Evolutionary conservation across 345 rosid genomes (phyloP).

Genomic region (Salix purpurea): DNA sequence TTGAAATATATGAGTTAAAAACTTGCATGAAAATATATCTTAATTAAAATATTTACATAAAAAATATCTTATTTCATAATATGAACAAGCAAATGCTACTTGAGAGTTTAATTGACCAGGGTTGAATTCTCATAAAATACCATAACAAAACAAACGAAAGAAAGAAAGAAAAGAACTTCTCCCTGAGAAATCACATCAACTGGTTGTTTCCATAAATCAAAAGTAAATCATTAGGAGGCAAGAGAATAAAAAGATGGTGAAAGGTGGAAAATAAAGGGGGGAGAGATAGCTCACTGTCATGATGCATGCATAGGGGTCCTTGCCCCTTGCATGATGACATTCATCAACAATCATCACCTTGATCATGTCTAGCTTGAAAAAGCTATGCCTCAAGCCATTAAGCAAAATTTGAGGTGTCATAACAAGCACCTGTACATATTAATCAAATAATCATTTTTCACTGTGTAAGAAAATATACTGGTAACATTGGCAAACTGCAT

Average conservation of each 20-base stretch:
- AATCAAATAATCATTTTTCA: slow-evolving; percentile 2
- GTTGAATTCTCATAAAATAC: background rate
- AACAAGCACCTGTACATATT: slow-evolving; percentile 64
- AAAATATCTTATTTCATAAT: background rate
- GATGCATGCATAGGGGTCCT: slow-evolving; percentile 69
- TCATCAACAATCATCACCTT: slow-evolving; percentile 85
- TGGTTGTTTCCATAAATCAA: background rate
- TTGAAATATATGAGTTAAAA: background rate
- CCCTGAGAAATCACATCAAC: background rate
- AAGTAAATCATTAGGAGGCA: background rate
- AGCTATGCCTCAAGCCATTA: slow-evolving; percentile 57
- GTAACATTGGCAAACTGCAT: background rate
- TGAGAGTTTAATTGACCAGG: background rate
- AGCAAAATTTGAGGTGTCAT: slow-evolving; percentile 93
- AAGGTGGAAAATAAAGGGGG: background rate
- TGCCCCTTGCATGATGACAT: slow-evolving; percentile 82
- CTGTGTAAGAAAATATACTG: background rate
- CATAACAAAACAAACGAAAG: too few species aligned
- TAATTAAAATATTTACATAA: background rate
- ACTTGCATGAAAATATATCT: background rate
- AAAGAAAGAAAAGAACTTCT: background rate
- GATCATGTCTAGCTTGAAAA: slow-evolving; percentile 50
- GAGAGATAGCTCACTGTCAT: slow-evolving; percentile 58
- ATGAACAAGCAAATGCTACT: background rate
- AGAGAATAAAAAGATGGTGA: background rate